A percentile compares a stretch with the other conserved stretches of the same genome.
phyloP scores from a whole-genome alignment of 2,329 filamentous ascomycete species.

The Stemphylium beticola region DNA sequence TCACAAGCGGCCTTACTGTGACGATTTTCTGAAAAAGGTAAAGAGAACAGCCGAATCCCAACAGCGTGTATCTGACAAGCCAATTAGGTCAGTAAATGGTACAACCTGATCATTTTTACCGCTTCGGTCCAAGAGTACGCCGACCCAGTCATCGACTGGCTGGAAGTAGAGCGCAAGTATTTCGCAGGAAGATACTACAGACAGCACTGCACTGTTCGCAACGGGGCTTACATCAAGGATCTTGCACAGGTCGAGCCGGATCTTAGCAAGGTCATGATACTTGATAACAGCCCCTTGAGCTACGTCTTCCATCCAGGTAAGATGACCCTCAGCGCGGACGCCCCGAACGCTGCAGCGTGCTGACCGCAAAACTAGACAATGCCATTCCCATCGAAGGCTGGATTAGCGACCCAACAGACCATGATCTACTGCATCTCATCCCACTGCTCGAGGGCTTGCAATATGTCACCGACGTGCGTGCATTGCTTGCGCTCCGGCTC shows the following conservation, averaged over 20 bases:
- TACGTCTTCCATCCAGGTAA: slow-evolving; percentile 98
- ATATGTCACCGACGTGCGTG: slow-evolving; percentile 94
- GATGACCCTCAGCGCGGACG: slow-evolving; percentile 31
- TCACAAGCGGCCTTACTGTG: slow-evolving; percentile 95
- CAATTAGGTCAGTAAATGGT: slow-evolving; percentile 87
- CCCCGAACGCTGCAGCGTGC: slow-evolving; percentile 8
- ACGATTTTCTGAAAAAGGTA: slow-evolving; percentile 90
- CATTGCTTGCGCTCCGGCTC: slow-evolving; percentile 83
- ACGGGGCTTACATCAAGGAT: slow-evolving; percentile 98
- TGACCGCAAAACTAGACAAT: slow-evolving; percentile 71
- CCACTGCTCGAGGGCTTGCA: slow-evolving; percentile 92
- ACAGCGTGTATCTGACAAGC: slow-evolving; percentile 23
- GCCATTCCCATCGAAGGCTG: slow-evolving; percentile 98
- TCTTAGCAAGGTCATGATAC: slow-evolving; percentile 96
- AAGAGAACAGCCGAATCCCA: slow-evolving; percentile 29
- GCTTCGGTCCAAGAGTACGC: slow-evolving; percentile 98
- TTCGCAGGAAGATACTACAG: slow-evolving; percentile 94
- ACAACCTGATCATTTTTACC: slow-evolving; percentile 95
- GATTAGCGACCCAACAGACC: slow-evolving; percentile 98
- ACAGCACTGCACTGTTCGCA: slow-evolving; percentile 94
- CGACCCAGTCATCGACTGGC: slow-evolving; percentile 98
- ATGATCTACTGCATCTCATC: slow-evolving; percentile 89
- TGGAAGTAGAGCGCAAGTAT: slow-evolving; percentile 95
- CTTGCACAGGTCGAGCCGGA: slow-evolving; percentile 95
- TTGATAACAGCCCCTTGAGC: slow-evolving; percentile 97